Base-by-base conservation (phyloP, 495 filamentous ascomycete species). In the Aspergillus sparsus region DNA sequence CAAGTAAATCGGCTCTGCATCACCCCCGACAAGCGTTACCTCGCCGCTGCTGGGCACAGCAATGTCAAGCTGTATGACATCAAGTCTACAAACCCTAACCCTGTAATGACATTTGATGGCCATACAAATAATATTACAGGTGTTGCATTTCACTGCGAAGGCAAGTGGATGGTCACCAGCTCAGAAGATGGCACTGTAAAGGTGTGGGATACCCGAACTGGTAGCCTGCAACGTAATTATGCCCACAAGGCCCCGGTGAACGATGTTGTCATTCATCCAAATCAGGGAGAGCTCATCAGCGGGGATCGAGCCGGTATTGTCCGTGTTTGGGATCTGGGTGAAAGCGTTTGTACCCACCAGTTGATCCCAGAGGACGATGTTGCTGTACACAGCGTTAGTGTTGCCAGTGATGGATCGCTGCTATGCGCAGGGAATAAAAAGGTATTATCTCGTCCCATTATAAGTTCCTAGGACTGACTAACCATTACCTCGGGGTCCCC, bases 161-260 rank as follows among this genome's bases (percentile, higher is more conserved):
- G 92, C 10, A 98, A 98, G 75, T 98, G 94, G 94, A 97, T 98
- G 92, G 93, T 97, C n/a, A 98, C 94, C 5, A 94, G 90, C 74
- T 95, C 91, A 39, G 94, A 98, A 71, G 94, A 98, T 67, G 90
- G 93, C 50, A 96, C 92, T 7, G 93, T 98, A 62, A 98, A 97
- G 80, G 96, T 98, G 47, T 98, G 94, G 94, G 95, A 98, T 71
- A 98, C 93, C 7, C 83, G 95, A 27, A 89, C 82, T 6, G 95
- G 91, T 18, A 88, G 81, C 46, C 83, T 98, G 44, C 94, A 98
- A 71, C 85, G 94, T 16, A 96, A 93, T 74, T 98, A 98, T 70
- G 84, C 81, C 56, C 94, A 98, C 67, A 88, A 87, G 27, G 85
- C 83, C 21, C 82, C 95, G 0, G 94, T 95, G 44, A 98, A 97